phyloP scores from a whole-genome alignment of 2,329 filamentous ascomycete genomes.

The Botrytis cinerea region DNA sequence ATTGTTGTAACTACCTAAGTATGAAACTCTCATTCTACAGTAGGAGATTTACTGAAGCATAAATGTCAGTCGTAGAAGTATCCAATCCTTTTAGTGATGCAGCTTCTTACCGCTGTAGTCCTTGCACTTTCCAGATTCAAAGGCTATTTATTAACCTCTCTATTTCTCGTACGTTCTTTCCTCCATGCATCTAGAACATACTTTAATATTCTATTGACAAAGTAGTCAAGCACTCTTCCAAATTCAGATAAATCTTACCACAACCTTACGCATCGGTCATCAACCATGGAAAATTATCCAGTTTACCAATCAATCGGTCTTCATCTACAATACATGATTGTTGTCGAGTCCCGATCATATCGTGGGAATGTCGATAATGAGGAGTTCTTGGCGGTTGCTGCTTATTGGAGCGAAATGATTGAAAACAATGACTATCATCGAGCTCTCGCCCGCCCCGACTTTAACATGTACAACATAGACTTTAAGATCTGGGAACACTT shows the following conservation, averaged over 20 bases:
- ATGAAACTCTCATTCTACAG: accelerated
- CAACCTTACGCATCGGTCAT: neutral
- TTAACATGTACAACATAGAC: neutral
- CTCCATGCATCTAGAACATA: neutral
- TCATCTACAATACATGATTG: neutral
- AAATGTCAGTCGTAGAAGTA: neutral
- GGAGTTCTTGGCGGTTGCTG: neutral
- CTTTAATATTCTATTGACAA: neutral
- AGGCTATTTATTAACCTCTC: neutral
- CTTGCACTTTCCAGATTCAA: neutral
- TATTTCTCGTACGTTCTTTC: neutral
- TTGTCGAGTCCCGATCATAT: neutral
- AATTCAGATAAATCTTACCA: neutral
- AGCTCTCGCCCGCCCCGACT: neutral
- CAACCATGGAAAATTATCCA: neutral
- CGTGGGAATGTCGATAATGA: neutral
- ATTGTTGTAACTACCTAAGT: accelerated
- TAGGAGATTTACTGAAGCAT: neutral
- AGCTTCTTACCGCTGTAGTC: accelerated
- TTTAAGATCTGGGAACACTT: neutral
- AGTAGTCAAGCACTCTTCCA: neutral
- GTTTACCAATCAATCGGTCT: neutral
- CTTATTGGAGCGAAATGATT: neutral
- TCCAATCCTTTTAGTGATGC: neutral
- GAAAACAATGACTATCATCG: neutral